Percentiles rank a stretch among this genome's conserved stretches.
Evolutionary conservation across 352 stramenopile species (phyloP).

Genomic region (Pythium insidiosum): DNA sequence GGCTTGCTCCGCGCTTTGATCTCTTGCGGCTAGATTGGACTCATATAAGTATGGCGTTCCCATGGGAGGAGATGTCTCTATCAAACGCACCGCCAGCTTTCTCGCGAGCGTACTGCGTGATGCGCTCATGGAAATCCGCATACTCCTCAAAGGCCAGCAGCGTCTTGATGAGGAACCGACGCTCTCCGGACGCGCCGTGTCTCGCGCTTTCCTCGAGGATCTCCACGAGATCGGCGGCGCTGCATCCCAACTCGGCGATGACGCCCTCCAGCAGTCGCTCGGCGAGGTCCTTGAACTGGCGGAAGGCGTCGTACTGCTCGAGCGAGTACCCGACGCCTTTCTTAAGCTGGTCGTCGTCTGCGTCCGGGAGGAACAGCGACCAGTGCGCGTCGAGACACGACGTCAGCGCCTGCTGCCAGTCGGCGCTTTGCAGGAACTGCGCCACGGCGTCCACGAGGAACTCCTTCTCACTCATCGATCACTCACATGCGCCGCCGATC

Average conservation of each 20-base stretch:
- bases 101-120: slow-evolving; percentile 40
- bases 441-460: slow-evolving; percentile 69
- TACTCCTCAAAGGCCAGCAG: slow-evolving; percentile 69
- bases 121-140: slow-evolving; percentile 42
- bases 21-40: no score
- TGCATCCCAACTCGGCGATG: slow-evolving; percentile 52
- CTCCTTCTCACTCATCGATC: slow-evolving; percentile 32
- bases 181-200: slow-evolving; percentile 26
- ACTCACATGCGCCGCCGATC: no score
- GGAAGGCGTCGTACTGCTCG: slow-evolving; percentile 59
- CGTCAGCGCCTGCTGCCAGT: slow-evolving; percentile 39
- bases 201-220: slow-evolving; percentile 34
- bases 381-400: slow-evolving; percentile 56
- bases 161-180: slow-evolving; percentile 55
- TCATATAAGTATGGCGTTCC: no score
- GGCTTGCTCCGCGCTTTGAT: no score
- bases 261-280: slow-evolving; percentile 54
- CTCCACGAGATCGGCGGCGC: slow-evolving; percentile 38
- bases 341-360: slow-evolving; percentile 17
- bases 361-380: slow-evolving; percentile 28
- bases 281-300: slow-evolving; percentile 61
- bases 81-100: slow-evolving; percentile 18
- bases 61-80: no score
- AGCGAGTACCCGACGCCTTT: slow-evolving; percentile 27
- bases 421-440: slow-evolving; percentile 53